Percentiles rank a stretch among this genome's conserved stretches.
Evolutionary conservation across 2,329 filamentous ascomycete species (phyloP).

Genomic region (Epichloe typhina): DNA sequence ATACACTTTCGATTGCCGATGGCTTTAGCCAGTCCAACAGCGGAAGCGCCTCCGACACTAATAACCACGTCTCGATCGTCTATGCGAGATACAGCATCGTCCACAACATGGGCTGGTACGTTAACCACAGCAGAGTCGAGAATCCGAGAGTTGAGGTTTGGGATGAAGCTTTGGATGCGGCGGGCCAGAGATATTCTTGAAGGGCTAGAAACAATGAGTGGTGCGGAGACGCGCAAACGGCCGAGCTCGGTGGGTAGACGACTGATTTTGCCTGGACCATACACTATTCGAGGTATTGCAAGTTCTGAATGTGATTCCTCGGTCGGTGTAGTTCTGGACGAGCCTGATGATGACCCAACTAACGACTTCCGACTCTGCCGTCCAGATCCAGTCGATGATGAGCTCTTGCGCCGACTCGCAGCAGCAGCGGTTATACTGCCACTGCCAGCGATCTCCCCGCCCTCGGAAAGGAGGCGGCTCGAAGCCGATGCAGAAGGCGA

Average conservation of each 20-base stretch:
- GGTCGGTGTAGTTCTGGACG: slow-evolving; percentile 4
- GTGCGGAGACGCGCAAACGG: slow-evolving; percentile 17
- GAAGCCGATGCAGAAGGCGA: not conserved
- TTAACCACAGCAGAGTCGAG: slow-evolving; percentile 20
- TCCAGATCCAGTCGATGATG: slow-evolving; percentile 1
- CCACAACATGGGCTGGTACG: slow-evolving; percentile 15
- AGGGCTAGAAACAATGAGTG: slow-evolving; percentile 25
- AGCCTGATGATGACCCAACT: not conserved
- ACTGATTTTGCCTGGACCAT: slow-evolving; percentile 19
- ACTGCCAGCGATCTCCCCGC: not conserved
- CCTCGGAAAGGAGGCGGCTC: not conserved
- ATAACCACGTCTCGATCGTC: slow-evolving; percentile 40
- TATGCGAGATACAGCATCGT: slow-evolving; percentile 16
- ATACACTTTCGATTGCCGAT: slow-evolving; percentile 38
- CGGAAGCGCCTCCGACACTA: slow-evolving; percentile 49
- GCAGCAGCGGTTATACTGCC: not conserved
- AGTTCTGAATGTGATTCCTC: slow-evolving; percentile 2
- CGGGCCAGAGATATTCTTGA: slow-evolving; percentile 22
- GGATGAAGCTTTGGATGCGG: slow-evolving; percentile 20
- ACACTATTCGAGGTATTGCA: slow-evolving; percentile 20
- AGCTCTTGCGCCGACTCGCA: not conserved
- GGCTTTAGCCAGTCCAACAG: slow-evolving; percentile 44
- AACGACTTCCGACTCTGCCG: not conserved
- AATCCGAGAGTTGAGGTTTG: slow-evolving; percentile 19
- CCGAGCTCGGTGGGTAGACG: slow-evolving; percentile 22